Evolutionary conservation across 352 stramenopile species (phyloP).

Genomic region (Phytophthora foliorum): DNA sequence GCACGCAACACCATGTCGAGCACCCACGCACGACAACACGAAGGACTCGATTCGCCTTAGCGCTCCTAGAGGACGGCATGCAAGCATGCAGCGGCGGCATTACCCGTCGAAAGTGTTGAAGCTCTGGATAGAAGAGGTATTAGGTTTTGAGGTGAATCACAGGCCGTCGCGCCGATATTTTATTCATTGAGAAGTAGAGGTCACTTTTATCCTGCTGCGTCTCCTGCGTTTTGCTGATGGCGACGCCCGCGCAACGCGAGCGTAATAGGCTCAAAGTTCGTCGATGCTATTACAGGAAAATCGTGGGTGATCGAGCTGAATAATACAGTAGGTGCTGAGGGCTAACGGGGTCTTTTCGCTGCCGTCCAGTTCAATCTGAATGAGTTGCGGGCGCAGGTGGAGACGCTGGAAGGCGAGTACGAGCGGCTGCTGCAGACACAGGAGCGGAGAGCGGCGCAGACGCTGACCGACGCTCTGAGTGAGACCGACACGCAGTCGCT

Average conservation of each 20-base stretch:
- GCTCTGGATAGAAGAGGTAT: neutral
- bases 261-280: constrained; percentile 66
- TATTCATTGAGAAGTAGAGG: constrained; percentile 4
- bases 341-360: neutral
- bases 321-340: neutral
- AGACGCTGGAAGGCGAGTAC: constrained; percentile 56
- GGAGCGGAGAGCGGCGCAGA: constrained; percentile 24
- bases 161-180: neutral
- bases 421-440: constrained; percentile 47
- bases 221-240: too few species aligned
- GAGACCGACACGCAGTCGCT: constrained; percentile 31
- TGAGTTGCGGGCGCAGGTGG: constrained; percentile 55
- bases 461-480: constrained; percentile 19
- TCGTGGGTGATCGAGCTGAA: constrained; percentile 35
- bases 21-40: constrained; percentile 7
- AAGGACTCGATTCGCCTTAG: constrained; percentile 3
- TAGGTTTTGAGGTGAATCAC: constrained; percentile 9
- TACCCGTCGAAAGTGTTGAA: constrained; percentile 14
- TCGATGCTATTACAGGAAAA: constrained; percentile 65
- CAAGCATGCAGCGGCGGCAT: neutral
- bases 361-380: constrained; percentile 65
- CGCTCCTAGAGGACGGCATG: neutral
- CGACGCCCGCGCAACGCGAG: constrained; percentile 35
- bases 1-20: constrained; percentile 4
- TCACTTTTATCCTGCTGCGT: neutral